Base-by-base conservation (phyloP, 768 basidiomycete genomes). In the Boletus subparvulus region DNA sequence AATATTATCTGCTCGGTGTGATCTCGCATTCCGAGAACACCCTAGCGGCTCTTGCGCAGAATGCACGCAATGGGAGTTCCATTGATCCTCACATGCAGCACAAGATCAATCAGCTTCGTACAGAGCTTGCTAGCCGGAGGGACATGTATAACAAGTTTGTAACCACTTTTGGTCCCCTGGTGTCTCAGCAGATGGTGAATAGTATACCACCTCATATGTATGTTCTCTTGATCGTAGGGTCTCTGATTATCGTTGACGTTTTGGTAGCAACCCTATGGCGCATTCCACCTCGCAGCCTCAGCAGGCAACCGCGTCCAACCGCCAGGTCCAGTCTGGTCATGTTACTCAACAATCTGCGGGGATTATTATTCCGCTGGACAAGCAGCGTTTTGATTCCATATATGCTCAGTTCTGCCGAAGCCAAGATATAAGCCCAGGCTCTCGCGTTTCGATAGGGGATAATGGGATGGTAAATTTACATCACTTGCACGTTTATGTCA, bases 381-480 rank as follows among this genome's bases (percentile, higher is more conserved):
- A 81, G 55, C 43, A 47, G 8, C 75, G 75, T 19, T 89, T 90
- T 60, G 80, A 85, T 1, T 61, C 58, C 3, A 75, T 79, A 14
- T 86, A 81, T 64, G 76, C 76, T 48, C 75, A 67, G 19, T 87
- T 77, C 60, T 80, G 80, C 59, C 52, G 63, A 43, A 79, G 72
- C 49, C 76, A 78, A 53, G 67, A 68, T 8, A 61, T 80, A 45
- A 72, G 74, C 21, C 67, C 75, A 16, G 78, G 82, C 53, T 57
- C 66, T 41, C 75, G 75, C 3, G 54, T 80, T 39, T 56, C 84
- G 62, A 74, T 70, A 36, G 73, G 83, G 39, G 87, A 88, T 10
- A 77, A 76, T 52, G 78, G 82, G 36, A 68, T 58, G 41, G 80
- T 90, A n/a, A 83, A 89, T 65, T 67, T 90, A 30, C 77, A 84